Conservation (phyloP, 345 rosid genomes). For the Erodium maritimum region DNA sequence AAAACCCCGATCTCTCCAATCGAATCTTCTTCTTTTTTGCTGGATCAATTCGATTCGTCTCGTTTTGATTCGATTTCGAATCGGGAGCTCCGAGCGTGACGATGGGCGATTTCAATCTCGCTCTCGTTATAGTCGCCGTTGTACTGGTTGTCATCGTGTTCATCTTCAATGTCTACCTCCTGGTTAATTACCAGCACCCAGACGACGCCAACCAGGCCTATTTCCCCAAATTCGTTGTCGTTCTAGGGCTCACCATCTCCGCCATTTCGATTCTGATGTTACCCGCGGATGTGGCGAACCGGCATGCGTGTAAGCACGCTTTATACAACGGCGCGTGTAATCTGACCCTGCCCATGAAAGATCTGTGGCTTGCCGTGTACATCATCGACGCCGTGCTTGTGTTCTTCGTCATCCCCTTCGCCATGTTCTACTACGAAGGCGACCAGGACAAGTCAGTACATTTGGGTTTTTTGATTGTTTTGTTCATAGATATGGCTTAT, state of each 20-base stretch:
- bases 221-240: conserved; percentile 94
- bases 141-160: conserved; percentile 81
- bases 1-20: not conserved
- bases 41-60: conserved; percentile 7
- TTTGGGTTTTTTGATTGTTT: conserved; percentile 10
- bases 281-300: conserved; percentile 98
- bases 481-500: not conserved
- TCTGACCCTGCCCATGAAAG: conserved; percentile 93
- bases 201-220: conserved; percentile 98
- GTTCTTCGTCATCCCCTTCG: conserved; percentile 89
- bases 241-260: conserved; percentile 77
- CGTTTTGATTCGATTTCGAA: conserved; percentile 17
- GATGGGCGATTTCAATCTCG: conserved; percentile 99
- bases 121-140: conserved; percentile 90
- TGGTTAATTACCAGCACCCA: conserved; percentile 96
- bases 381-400: conserved; percentile 79
- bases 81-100: conserved; percentile 22
- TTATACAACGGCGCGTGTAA: conserved; percentile 89
- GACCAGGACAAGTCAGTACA: conserved; percentile 89
- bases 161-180: conserved; percentile 84
- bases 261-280: conserved; percentile 90
- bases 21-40: conserved; percentile 10
- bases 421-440: conserved; percentile 97
- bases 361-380: conserved; percentile 87
- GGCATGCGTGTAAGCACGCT: conserved; percentile 91